A percentile compares a stretch with the other conserved stretches of the same genome.
These are phyloP conservation scores for Pseudonitzschia multiseries DNA, from an alignment of 108 stramenopile genomes.

Conservation along the genomic window DNA sequence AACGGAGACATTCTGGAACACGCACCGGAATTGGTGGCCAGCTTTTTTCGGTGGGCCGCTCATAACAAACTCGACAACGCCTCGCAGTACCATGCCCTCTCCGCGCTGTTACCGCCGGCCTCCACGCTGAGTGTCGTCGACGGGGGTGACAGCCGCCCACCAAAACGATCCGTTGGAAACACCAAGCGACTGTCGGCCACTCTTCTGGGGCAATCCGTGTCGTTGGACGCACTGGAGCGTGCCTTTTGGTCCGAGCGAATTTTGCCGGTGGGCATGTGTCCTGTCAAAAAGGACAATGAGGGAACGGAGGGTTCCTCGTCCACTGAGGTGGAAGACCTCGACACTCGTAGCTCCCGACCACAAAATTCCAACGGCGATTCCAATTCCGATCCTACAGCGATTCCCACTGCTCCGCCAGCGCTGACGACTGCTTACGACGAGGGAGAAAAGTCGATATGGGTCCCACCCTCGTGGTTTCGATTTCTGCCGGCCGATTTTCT, in stretches of 20 bases:
- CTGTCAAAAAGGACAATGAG: not conserved
- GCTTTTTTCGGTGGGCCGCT: constrained; percentile 13
- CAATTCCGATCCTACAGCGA: not conserved
- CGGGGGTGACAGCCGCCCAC: no score
- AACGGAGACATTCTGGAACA: not conserved
- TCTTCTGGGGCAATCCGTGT: not conserved
- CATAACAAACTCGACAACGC: not conserved
- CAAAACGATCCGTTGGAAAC: no score
- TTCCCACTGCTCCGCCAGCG: not conserved
- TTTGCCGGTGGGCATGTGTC: not conserved
- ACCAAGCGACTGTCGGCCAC: not conserved
- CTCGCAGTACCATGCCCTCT: not conserved
- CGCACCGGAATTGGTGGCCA: constrained; percentile 4
- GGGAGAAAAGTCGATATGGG: constrained; percentile 14
- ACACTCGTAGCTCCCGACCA: no score
- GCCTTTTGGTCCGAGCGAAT: not conserved
- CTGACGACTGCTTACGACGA: constrained; percentile 15
- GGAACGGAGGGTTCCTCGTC: not conserved
- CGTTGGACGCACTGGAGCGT: not conserved
- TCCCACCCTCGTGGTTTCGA: constrained; percentile 11
- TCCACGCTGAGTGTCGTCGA: no score
- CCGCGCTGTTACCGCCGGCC: not conserved
- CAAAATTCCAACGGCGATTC: no score
- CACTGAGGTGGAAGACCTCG: no score
- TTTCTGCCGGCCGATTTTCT: not conserved